Percentiles rank a stretch among this genome's conserved stretches.
phyloP scores from a whole-genome alignment of 495 filamentous ascomycete genomes.

The Aspergillus sparsus region DNA sequence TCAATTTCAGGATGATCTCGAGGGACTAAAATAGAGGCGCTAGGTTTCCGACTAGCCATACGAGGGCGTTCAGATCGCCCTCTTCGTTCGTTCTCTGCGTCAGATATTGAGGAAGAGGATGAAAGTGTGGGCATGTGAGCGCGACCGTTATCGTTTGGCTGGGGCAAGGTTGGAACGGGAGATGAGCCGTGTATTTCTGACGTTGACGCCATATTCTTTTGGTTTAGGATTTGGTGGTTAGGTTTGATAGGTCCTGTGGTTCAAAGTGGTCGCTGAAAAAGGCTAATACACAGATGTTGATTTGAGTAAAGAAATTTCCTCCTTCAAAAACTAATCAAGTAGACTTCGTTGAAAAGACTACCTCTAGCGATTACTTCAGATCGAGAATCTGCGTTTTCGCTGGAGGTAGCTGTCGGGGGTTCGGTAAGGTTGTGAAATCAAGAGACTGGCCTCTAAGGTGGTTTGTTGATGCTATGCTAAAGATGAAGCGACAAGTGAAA shows the following conservation, averaged over 20 bases:
- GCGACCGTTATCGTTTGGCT: slow-evolving; percentile 47
- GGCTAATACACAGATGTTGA: slow-evolving; percentile 8
- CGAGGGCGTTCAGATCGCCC: slow-evolving; percentile 51
- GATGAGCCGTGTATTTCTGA: slow-evolving; percentile 45
- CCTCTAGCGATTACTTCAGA: slow-evolving; percentile 50
- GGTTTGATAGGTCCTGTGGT: slow-evolving; percentile 19
- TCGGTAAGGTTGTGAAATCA: slow-evolving; percentile 12
- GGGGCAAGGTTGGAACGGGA: slow-evolving; percentile 46
- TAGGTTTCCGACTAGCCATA: slow-evolving; percentile 67
- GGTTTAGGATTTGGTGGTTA: slow-evolving; percentile 27
- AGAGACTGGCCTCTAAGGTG: slow-evolving; percentile 16
- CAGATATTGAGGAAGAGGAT: slow-evolving; percentile 50
- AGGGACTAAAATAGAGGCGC: slow-evolving; percentile 78
- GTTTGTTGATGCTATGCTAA: slow-evolving; percentile 6
- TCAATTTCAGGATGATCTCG: slow-evolving; percentile 70
- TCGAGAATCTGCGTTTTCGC: slow-evolving; percentile 44
- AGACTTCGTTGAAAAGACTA: slow-evolving; percentile 21
- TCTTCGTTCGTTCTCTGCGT: slow-evolving; percentile 48
- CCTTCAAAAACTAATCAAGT: not conserved
- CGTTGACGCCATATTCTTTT: slow-evolving; percentile 41
- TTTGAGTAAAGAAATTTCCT: slow-evolving; percentile 6
- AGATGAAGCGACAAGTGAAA: slow-evolving; percentile 14
- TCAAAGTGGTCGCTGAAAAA: not conserved
- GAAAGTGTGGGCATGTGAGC: slow-evolving; percentile 47
- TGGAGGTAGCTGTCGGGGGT: slow-evolving; percentile 43